Conservation (phyloP, 768 basidiomycete genomes). For the Omphalotus guepiniiformis region DNA sequence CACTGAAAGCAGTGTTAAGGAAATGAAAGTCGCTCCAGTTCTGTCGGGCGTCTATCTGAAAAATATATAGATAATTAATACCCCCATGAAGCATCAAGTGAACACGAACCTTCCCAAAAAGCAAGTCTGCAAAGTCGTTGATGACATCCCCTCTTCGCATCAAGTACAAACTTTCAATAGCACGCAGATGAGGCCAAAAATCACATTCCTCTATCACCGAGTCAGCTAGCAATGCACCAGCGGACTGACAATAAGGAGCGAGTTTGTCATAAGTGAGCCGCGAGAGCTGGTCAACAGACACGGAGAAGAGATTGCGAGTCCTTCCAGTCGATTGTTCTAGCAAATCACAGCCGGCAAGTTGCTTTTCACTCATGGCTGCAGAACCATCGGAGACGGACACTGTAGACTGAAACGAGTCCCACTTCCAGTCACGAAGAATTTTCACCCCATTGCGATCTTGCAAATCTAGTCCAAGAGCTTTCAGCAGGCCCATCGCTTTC, state of each 20-base stretch:
- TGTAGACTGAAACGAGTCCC: constrained; percentile 26
- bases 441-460: constrained; percentile 12
- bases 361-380: not conserved
- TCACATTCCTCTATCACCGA: constrained; percentile 65
- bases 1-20: constrained; percentile 71
- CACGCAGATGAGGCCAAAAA: constrained; percentile 54
- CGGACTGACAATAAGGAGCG: constrained; percentile 48
- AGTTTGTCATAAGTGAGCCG: constrained; percentile 61
- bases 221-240: constrained; percentile 48
- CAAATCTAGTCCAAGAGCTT: constrained; percentile 43
- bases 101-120: constrained; percentile 63
- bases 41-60: constrained; percentile 70
- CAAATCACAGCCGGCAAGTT: not conserved
- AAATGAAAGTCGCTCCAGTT: constrained; percentile 82
- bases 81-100: not conserved
- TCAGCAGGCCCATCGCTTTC: constrained; percentile 72
- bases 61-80: not conserved
- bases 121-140: constrained; percentile 65
- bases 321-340: no score
- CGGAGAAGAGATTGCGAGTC: constrained; percentile 38
- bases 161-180: constrained; percentile 66
- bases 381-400: not conserved
- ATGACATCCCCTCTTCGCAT: constrained; percentile 79
- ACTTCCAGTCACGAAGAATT: constrained; percentile 24
- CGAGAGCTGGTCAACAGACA: constrained; percentile 61